Base-by-base conservation (phyloP, 768 basidiomycete species). In the Pleurotus pulmonarius region DNA sequence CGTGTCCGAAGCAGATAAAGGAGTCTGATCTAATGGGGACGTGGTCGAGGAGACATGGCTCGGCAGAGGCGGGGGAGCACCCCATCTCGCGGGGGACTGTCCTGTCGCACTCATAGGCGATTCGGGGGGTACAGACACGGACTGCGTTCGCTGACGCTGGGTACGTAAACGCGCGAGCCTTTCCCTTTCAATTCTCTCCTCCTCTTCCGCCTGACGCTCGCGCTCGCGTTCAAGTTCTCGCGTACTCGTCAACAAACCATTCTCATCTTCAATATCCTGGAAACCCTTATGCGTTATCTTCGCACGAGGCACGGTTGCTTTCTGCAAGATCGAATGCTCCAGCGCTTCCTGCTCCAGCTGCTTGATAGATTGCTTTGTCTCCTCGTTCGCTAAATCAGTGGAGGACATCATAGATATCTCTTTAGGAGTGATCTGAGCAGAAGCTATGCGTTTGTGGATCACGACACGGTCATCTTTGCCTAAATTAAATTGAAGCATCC, bases 261-360 rank as follows among this genome's bases (percentile, higher is more conserved):
- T 82, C 55, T 87, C 71, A 68, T 86, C 86, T 69, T 96, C 93
- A 64, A 96, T 92, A 64, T 92, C 88, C 75, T 94, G 87, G 59
- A 94, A 72, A 52, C 93, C 93, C 72, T 96, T 96, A 76, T 94
- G 93, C 24, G 93, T 96, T 59, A 93, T 88, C 70, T 94, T 95
- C 34, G 81, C 80, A 63, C 79, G 77, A 54, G 92, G 90, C 20
- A 82, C 78, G 7, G 75, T 73, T 7, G 82, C 76, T 70, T 87
- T 90, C 66, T 84, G 81, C 58, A 94, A 73, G 62, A 95, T 94
- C 6, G 92, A 92, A 69, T 93, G 86, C 67, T 85, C 87, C 63
- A 96, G 73, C 1, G 90, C 84, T 71, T 91, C 90, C 64, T 90
- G 80, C 67, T 93, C 88, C 20, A 89, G 87, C 47, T 83, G 82